Conservation (phyloP, 106 monocot genomes). For the Phalaenopsis aphrodite region DNA sequence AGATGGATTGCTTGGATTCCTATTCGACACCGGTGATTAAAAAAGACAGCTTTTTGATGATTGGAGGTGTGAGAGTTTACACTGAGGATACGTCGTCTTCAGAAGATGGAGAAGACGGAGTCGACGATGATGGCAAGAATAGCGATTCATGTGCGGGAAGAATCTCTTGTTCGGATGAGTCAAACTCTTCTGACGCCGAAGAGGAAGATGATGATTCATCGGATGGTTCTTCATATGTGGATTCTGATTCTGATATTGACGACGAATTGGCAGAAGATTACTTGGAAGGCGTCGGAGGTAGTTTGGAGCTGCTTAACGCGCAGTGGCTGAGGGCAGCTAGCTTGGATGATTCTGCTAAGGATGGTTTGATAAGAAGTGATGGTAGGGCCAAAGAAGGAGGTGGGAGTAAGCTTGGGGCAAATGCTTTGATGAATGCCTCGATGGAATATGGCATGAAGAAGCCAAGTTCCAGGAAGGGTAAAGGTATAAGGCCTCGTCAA, state of each 20-base stretch:
- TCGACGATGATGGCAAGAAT: conserved; percentile 14
- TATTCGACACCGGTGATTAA: conserved; percentile 12
- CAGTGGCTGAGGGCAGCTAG: conserved; percentile 28
- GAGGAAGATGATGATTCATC: conserved; percentile 15
- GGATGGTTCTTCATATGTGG: conserved; percentile 16
- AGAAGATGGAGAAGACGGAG: conserved; percentile 35
- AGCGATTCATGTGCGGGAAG: conserved; percentile 1
- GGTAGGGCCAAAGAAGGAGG: conserved; percentile 13
- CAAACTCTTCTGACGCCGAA: conserved; percentile 3
- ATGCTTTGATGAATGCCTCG: conserved; percentile 63
- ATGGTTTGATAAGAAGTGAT: conserved; percentile 15
- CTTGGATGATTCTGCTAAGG: conserved; percentile 21
- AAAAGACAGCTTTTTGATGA: conserved; percentile 51
- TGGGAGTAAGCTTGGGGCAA: conserved; percentile 29
- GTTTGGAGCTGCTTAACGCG: conserved; percentile 38
- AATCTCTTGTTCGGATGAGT: conserved; percentile 17
- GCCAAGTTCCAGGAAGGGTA: conserved; percentile 24
- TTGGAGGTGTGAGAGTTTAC: conserved; percentile 77
- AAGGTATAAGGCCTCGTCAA: conserved; percentile 6
- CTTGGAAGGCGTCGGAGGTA: conserved; percentile 75
- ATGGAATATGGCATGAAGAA: conserved; percentile 66
- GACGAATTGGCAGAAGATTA: conserved; percentile 72
- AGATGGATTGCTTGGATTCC: conserved; percentile 10
- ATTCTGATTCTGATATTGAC: conserved; percentile 53
- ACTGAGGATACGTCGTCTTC: conserved; percentile 76